Conservation (phyloP, 148 eudicot genomes). For the Cornus controversa region DNA sequence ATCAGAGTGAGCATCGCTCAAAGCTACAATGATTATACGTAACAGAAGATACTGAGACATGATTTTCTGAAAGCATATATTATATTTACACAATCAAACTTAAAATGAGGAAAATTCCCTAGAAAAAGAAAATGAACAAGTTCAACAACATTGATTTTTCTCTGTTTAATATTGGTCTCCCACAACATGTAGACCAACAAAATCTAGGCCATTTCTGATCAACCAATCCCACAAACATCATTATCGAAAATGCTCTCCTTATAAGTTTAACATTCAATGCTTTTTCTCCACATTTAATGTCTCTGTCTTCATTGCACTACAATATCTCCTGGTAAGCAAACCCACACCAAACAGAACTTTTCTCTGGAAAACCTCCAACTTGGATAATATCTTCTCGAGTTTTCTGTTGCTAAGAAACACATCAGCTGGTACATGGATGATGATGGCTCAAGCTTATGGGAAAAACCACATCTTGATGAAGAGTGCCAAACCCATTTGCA, state of each 20-base stretch:
- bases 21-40: not conserved
- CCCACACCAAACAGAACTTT: not conserved
- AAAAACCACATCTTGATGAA: constrained; percentile 94
- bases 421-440: not conserved
- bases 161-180: not conserved
- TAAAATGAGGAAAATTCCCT: not conserved
- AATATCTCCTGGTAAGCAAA: not conserved
- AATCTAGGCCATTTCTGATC: not conserved
- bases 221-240: not conserved
- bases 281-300: not conserved
- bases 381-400: not conserved
- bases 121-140: not conserved
- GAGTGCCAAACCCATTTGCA: constrained; percentile 76
- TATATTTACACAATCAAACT: too few species aligned
- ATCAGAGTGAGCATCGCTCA: not conserved
- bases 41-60: not conserved
- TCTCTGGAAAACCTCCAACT: not conserved
- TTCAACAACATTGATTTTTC: not conserved
- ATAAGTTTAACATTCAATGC: not conserved
- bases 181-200: not conserved
- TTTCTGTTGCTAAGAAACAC: not conserved
- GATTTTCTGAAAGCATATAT: not conserved
- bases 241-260: not conserved
- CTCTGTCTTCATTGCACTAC: not conserved
- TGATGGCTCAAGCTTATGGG: constrained; percentile 25